phyloP scores from a whole-genome alignment of 1,139 yeast genomes.

The Candida neerlandica region DNA sequence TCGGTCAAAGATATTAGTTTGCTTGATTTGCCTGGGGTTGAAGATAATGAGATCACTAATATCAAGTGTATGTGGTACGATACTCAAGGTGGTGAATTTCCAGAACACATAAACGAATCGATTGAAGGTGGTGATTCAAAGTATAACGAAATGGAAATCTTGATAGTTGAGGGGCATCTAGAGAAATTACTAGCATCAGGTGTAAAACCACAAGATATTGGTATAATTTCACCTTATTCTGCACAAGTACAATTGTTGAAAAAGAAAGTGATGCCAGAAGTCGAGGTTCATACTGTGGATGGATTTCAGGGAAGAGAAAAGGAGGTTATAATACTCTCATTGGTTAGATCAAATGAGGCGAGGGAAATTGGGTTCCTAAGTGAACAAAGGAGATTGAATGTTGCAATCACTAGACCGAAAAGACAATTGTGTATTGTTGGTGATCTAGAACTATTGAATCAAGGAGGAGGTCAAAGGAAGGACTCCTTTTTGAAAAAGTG shows the following conservation, averaged over 20 bases:
- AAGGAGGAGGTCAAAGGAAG: slow-evolving; percentile 33
- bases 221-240: slow-evolving; percentile 85
- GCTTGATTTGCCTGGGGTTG: slow-evolving; percentile 56
- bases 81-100: slow-evolving; percentile 88
- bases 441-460: slow-evolving; percentile 65
- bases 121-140: slow-evolving; percentile 50
- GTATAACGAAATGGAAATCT: slow-evolving; percentile 73
- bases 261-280: slow-evolving; percentile 24
- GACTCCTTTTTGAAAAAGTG: slow-evolving; percentile 57
- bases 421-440: slow-evolving; percentile 86
- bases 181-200: slow-evolving; percentile 49
- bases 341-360: slow-evolving; percentile 48
- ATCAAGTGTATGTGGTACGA: slow-evolving; percentile 72
- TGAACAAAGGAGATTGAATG: slow-evolving; percentile 76
- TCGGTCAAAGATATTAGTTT: slow-evolving; percentile 58
- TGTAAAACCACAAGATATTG: slow-evolving; percentile 57
- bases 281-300: slow-evolving; percentile 51
- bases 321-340: slow-evolving; percentile 66
- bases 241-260: slow-evolving; percentile 77
- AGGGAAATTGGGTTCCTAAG: slow-evolving; percentile 74
- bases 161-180: slow-evolving; percentile 61
- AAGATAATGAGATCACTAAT: slow-evolving; percentile 37
- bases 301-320: slow-evolving; percentile 68
- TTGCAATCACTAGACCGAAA: slow-evolving; percentile 89
- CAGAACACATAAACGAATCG: slow-evolving; percentile 55